phyloP scores from a whole-genome alignment of 1,139 yeast species.

The Candida pseudocylindracea region DNA sequence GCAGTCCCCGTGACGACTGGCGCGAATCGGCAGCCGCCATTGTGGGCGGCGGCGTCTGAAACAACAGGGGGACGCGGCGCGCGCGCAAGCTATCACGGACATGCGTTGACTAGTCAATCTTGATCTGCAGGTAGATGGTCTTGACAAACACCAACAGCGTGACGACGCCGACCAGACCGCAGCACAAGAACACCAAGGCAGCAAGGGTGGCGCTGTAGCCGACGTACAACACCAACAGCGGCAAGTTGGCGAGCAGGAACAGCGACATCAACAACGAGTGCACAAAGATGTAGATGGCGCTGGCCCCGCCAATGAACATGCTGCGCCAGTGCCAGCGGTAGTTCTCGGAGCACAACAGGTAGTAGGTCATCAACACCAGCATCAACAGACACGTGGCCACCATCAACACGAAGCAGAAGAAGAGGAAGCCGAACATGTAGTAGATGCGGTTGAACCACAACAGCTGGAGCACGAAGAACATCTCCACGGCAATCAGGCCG shows the following conservation, averaged over 20 bases:
- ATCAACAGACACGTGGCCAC: constrained; percentile 64
- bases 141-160: constrained; percentile 56
- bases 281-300: constrained; percentile 62
- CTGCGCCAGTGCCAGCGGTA: constrained; percentile 98
- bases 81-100: too few relatives aligned
- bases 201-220: constrained; percentile 74
- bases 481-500: constrained; percentile 84
- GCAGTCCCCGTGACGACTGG: too few relatives aligned
- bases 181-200: constrained; percentile 48
- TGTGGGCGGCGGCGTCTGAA: too few relatives aligned
- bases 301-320: constrained; percentile 73
- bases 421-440: constrained; percentile 94
- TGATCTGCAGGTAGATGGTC: constrained; percentile 64
- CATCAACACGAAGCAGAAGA: constrained; percentile 71
- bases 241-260: constrained; percentile 42
- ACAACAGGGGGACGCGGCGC: too few relatives aligned
- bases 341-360: constrained; percentile 74
- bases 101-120: constrained; percentile 56
- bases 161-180: constrained; percentile 77
- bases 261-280: constrained; percentile 55
- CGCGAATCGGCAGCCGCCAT: too few relatives aligned
- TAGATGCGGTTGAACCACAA: constrained; percentile 87
- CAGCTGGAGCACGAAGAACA: constrained; percentile 73
- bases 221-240: constrained; percentile 56
- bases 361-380: constrained; percentile 62